phyloP scores from a whole-genome alignment of 345 rosid genomes.

The Euphorbia peplus region DNA sequence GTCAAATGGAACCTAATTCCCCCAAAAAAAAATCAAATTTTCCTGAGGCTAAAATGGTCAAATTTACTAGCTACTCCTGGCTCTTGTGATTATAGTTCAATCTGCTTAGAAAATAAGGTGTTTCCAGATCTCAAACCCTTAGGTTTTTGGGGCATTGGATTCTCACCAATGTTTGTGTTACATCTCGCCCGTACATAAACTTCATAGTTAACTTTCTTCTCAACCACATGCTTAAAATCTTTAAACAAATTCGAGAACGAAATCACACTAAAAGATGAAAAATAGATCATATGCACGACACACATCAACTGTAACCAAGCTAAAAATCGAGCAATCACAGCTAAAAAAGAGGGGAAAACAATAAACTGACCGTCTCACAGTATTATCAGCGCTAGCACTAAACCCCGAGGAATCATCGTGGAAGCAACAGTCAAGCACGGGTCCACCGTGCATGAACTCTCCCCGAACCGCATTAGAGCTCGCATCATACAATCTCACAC shows the following conservation, averaged over 20 bases:
- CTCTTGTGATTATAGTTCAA: neutral
- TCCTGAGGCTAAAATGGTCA: neutral
- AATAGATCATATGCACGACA: neutral
- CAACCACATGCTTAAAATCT: neutral
- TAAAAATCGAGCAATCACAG: neutral
- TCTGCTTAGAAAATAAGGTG: neutral
- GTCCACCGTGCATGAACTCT: conserved; percentile 88
- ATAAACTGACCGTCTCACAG: conserved; percentile 61
- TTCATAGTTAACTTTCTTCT: neutral
- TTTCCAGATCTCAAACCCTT: neutral
- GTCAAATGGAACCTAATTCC: too few relatives aligned
- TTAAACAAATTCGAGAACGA: neutral
- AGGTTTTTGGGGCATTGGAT: too few relatives aligned
- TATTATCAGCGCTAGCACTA: conserved; percentile 71
- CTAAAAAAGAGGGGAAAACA: neutral
- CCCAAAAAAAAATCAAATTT: neutral
- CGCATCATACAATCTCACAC: conserved; percentile 78
- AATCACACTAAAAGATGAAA: neutral
- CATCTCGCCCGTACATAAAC: neutral
- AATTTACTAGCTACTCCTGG: neutral
- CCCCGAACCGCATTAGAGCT: conserved; percentile 67
- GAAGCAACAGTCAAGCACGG: conserved; percentile 96
- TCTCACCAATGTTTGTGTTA: too few relatives aligned
- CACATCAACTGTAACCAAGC: neutral
- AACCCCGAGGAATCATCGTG: conserved; percentile 96